These are phyloP conservation scores for Talaromyces sp. DNA, from an alignment of 2,329 filamentous ascomycete species.

Conservation along the genomic window DNA sequence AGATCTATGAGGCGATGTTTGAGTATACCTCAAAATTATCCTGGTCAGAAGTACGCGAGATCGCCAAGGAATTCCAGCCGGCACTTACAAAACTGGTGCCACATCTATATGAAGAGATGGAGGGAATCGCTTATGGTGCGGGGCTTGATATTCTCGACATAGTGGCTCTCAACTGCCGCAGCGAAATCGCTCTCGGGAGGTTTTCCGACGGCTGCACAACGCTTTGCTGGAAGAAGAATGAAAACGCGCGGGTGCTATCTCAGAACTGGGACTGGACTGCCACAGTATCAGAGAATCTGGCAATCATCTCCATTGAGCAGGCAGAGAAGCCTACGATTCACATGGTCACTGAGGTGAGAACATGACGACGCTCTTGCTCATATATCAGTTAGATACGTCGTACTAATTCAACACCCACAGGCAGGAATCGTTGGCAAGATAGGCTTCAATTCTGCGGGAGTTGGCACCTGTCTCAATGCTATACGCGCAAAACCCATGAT, in stretches of 20 bases:
- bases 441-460: conserved; percentile 61
- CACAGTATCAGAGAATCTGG: conserved; percentile 55
- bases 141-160: conserved; percentile 53
- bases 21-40: conserved; percentile 48
- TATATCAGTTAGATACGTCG: background rate
- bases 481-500: conserved; percentile 61
- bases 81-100: conserved; percentile 44
- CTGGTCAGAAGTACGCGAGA: conserved; percentile 50
- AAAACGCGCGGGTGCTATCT: conserved; percentile 45
- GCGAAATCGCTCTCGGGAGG: conserved; percentile 61
- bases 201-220: conserved; percentile 63
- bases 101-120: conserved; percentile 49
- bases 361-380: background rate
- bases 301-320: conserved; percentile 54
- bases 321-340: conserved; percentile 51
- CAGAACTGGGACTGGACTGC: conserved; percentile 65
- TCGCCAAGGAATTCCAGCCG: conserved; percentile 52
- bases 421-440: conserved; percentile 67
- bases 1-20: conserved; percentile 54
- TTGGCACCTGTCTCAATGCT: conserved; percentile 65
- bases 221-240: conserved; percentile 53
- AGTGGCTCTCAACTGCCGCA: conserved; percentile 61
- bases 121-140: conserved; percentile 58
- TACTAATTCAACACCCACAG: conserved; percentile 11
- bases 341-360: conserved; percentile 56